Base-by-base conservation (phyloP, 257 asterid genomes). In the Thymus mandschuricus region DNA sequence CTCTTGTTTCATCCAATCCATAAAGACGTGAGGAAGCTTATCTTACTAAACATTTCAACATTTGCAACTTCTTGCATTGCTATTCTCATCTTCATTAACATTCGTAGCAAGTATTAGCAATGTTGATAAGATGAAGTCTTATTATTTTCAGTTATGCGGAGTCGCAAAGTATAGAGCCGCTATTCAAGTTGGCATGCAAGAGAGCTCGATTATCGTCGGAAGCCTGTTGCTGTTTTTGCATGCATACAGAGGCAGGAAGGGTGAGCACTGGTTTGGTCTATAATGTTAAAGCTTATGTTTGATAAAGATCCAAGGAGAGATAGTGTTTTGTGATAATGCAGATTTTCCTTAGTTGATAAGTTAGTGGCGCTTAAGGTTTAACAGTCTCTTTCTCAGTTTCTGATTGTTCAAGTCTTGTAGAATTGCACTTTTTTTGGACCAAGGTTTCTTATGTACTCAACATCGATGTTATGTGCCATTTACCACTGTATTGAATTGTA, bases 1-100 rank as follows among this genome's bases (percentile, higher is more conserved):
- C 21, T 15, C 33, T 41, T 31, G n/a, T 13, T 50, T 45, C 41
- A 40, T 61, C 72, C 55, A 52, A 35, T 56, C 31, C 68, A 15
- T 60, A 41, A 61, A 33, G 77, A 60, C 46, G 27, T 48, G 51
- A 9, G 33, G 10, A 51, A 35, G 61, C 52, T 61, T 61, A 1
- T 51, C 61, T 46, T 31, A 52, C 65, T 44, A 13, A 49, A 34
- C 5, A 1, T 58, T 40, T 48, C 56, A 8, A 45, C 30, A 21
- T 3, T 29, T 21, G 0, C 35, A 27, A 28, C 60, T 54, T 12
- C 40, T 43, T 10, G 40, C 28, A n/a, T 8, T 61, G 33, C 33
- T 34, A 3, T 35, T 57, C 54, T 64, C 55, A 48, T 13, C 41
- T 48, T 11, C 48, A 11, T 48, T 49, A 34, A 45, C 51, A 60